A percentile compares a stretch with the other conserved stretches of the same genome.
These are phyloP conservation scores for Allium fistulosum DNA, from an alignment of 106 monocot species.

Conservation along the genomic window DNA sequence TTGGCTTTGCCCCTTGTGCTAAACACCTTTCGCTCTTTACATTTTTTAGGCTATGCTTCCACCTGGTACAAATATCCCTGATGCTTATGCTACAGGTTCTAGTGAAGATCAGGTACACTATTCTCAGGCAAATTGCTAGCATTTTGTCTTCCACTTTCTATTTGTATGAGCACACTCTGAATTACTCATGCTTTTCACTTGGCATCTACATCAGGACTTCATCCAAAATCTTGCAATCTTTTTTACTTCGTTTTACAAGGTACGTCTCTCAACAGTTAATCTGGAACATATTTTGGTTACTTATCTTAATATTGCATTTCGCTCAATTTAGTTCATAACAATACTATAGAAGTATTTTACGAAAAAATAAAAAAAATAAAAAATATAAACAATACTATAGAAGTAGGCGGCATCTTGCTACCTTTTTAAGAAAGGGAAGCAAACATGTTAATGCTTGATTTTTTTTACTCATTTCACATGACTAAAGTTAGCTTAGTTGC, in stretches of 20 bases:
- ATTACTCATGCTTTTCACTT: conserved; percentile 1
- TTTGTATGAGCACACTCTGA: background rate
- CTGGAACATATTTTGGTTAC: background rate
- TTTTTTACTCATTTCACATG: background rate
- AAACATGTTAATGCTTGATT: background rate
- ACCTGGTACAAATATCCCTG: conserved; percentile 85
- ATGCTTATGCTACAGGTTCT: conserved; percentile 95
- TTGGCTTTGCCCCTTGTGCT: no score
- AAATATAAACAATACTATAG: no score
- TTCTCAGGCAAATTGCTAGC: background rate
- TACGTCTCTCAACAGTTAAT: conserved; percentile 11
- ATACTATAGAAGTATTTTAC: no score
- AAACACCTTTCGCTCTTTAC: background rate
- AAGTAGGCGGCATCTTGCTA: no score
- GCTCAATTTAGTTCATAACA: no score
- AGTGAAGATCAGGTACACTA: conserved; percentile 77
- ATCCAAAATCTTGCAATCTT: conserved; percentile 96
- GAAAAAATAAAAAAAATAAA: no score
- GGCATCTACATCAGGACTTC: conserved; percentile 48
- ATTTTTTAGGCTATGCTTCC: conserved; percentile 64
- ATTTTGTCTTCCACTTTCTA: background rate
- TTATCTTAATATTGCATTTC: no score
- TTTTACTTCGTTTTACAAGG: conserved; percentile 97
- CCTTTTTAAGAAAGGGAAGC: no score
- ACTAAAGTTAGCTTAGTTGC: background rate